Evolutionary conservation across 108 stramenopile species (phyloP).

Genomic region (Poteriospumella lacustris): DNA sequence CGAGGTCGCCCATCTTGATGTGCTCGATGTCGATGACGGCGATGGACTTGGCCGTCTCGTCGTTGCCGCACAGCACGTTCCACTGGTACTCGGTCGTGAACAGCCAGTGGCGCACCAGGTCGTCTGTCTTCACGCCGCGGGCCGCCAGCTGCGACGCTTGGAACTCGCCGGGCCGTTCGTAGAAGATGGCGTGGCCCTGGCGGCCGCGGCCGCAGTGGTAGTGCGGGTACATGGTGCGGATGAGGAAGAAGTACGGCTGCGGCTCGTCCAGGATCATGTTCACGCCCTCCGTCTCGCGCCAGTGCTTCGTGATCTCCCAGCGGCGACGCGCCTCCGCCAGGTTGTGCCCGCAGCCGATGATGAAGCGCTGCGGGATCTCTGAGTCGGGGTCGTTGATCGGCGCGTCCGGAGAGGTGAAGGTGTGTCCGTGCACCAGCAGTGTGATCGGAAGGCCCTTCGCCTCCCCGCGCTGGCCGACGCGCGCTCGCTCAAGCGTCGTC

Average conservation of each 20-base stretch:
- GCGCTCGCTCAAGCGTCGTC: background rate
- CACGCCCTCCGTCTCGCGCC: conserved; percentile 23
- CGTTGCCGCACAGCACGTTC: background rate
- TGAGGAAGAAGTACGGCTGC: conserved; percentile 27
- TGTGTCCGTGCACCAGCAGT: too few relatives aligned
- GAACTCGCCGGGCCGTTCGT: conserved; percentile 28
- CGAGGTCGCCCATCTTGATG: conserved; percentile 23
- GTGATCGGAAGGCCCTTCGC: too few relatives aligned
- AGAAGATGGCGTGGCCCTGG: conserved; percentile 20
- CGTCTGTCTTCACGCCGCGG: background rate
- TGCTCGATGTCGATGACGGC: conserved; percentile 22
- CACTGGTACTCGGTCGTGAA: conserved; percentile 25
- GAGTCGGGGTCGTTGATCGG: conserved; percentile 23
- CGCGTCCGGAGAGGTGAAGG: conserved; percentile 13
- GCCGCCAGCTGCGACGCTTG: background rate
- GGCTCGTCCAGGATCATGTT: conserved; percentile 29
- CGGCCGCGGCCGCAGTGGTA: conserved; percentile 22
- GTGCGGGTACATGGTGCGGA: conserved; percentile 26
- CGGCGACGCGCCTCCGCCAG: conserved; percentile 24
- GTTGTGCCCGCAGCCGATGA: conserved; percentile 18
- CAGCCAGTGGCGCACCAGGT: conserved; percentile 23
- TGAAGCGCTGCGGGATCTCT: conserved; percentile 33
- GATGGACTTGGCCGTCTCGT: conserved; percentile 27
- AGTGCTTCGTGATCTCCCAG: conserved; percentile 28
- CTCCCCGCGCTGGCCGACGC: too few relatives aligned